phyloP scores from a whole-genome alignment of 140 eudicot species.

The Erigeron philadelphicus region DNA sequence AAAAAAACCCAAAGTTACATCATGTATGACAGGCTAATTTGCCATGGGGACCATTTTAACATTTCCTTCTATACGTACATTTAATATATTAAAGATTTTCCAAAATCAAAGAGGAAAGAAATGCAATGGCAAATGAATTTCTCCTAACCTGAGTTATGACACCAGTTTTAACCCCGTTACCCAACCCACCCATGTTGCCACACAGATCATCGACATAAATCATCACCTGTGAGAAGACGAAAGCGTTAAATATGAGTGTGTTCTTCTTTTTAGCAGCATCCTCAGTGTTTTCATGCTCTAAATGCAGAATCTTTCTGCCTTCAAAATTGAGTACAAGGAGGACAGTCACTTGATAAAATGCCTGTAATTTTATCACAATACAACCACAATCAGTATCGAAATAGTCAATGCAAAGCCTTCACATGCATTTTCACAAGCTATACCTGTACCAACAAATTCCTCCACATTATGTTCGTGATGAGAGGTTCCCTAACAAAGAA shows the following conservation, averaged over 20 bases:
- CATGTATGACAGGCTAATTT: no score
- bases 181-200: conserved; percentile 12
- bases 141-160: background rate
- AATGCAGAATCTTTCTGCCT: conserved; percentile 49
- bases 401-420: background rate
- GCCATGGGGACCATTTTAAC: no score
- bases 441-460: conserved; percentile 79
- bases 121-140: background rate
- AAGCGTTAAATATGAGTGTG: conserved; percentile 78
- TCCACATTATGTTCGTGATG: conserved; percentile 91
- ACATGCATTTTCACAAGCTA: background rate
- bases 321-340: conserved; percentile 63
- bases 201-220: conserved; percentile 1
- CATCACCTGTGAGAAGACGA: conserved; percentile 78
- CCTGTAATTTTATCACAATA: conserved; percentile 35
- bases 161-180: conserved; percentile 9
- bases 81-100: background rate
- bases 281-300: conserved; percentile 35
- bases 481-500: conserved; percentile 65
- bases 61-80: background rate
- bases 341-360: conserved; percentile 70
- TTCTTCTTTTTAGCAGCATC: conserved; percentile 64
- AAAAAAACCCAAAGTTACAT: no score
- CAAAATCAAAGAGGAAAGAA: background rate
- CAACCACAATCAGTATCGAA: background rate